Base-by-base conservation (phyloP, 768 basidiomycete species). In the Polyporus arcularius region DNA sequence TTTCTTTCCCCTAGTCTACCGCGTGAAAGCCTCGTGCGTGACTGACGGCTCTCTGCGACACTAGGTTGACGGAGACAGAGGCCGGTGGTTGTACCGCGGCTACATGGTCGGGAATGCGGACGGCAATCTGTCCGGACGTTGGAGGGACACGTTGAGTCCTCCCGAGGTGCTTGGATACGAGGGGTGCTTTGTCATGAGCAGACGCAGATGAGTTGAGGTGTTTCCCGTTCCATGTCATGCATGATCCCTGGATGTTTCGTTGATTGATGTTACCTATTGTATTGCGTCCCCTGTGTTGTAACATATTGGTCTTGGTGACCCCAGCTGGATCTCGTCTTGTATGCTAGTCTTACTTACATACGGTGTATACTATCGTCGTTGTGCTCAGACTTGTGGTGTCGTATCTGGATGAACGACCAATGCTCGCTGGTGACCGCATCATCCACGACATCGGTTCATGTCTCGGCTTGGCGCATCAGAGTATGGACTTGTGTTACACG, bases 1-100 rank as follows among this genome's bases (percentile, higher is more conserved):
- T 72, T 12, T 10, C 26, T 11, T n/a, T 31, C 54, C 54, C 39
- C 82, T 72, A 31, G 53, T 62, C 57, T 47, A 40, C 54, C 46
- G 51, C 54, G 2, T 41, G n/a, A 16, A 26, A 35, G 35, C 16
- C 43, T 40, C 2, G 28, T 31, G 12, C 26, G n/a, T 54, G 11
- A 40, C 46, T 38, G 16, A 14, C 10, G 35, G 45, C 48, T 26
- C 31, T 11, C 0, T 12, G n/a, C 21, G 9, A 21, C 15, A 39
- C 18, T 62, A 92, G 89, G 74, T 82, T n/a, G 82, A 85, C 59
- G 85, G 82, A 28, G 87, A 88, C 58, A 80, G 94, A 59, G 93
- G 92, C 11, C 85, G 81, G 66, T 95, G 93, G 93, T 74, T 94
- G 26, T 95, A 95, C 72, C 82, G 92, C 50, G 92, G 92, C 11